Percentiles rank a stretch among this genome's conserved stretches.
These are phyloP conservation scores for Calocera viscosa DNA, from an alignment of 768 basidiomycete species.

Conservation along the genomic window DNA sequence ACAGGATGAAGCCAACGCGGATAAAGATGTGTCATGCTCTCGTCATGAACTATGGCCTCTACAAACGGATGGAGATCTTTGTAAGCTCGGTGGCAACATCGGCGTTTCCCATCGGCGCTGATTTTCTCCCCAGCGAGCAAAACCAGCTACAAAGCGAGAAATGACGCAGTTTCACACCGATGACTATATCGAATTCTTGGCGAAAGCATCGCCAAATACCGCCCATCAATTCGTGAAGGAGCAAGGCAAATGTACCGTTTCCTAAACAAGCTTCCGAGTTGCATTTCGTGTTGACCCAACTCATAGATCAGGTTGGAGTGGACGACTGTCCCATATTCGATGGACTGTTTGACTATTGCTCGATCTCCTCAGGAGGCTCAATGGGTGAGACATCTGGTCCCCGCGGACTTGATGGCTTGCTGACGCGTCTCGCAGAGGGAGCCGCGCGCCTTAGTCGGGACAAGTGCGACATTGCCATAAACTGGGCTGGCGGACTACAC, in stretches of 20 bases:
- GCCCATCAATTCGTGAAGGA: constrained; percentile 90
- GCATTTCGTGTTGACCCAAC: not conserved
- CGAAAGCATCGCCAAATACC: constrained; percentile 85
- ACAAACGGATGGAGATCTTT: constrained; percentile 99
- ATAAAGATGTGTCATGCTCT: constrained; percentile 99
- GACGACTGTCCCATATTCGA: constrained; percentile 99
- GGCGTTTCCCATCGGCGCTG: not conserved
- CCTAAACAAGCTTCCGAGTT: not conserved
- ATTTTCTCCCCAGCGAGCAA: constrained; percentile 58
- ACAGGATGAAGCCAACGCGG: constrained; percentile 90
- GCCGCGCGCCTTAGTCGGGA: constrained; percentile 88
- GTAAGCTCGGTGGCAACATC: constrained; percentile 40
- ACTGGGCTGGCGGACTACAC: constrained; percentile 98
- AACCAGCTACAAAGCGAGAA: constrained; percentile 97
- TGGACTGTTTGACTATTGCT: constrained; percentile 96
- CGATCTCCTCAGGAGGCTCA: constrained; percentile 97
- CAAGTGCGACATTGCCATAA: constrained; percentile 97
- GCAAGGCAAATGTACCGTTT: constrained; percentile 83
- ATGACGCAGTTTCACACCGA: constrained; percentile 99
- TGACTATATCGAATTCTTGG: constrained; percentile 96
- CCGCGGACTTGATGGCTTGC: not conserved
- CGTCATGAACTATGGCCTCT: constrained; percentile 98
- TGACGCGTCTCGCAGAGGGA: constrained; percentile 54
- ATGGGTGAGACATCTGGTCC: constrained; percentile 60
- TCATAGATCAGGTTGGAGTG: constrained; percentile 73